Evolutionary conservation across 2,329 filamentous ascomycete species (phyloP), one percentile per base, ranked within the genome.

Genomic region (Shiraia sp.): DNA sequence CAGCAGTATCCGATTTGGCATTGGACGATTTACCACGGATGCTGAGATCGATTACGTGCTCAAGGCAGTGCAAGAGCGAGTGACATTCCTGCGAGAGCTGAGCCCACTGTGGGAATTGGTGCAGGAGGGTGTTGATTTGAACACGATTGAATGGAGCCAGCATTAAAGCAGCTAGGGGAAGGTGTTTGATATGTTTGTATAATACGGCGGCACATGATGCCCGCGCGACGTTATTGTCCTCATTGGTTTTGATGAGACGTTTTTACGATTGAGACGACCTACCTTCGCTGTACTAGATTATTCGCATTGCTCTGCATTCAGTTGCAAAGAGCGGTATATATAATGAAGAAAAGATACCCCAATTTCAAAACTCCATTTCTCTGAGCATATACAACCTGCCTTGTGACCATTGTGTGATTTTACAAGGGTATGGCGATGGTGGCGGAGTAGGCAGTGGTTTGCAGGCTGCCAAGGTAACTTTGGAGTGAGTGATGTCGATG

Each of bases 61-160:
- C 43, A 93, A 96, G 75, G 92, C 93, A 0, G 93, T 99, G 1
- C 82, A 81, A 69, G 89, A 95, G 67, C 83, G 93, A 37, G 93
- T 99, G 30, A 87, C 83, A 12, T 97, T 97, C 78, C 76, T 99
- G 61, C 83, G 93, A 59, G 93, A 99, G 75, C 77, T 99, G 55
- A 96, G 91, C 68, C 93, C 93, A 27, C 75, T 99, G 42, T 99
- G 93, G 93, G 93, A 99, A 73, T 75, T 99, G 53, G 93, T 99
- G 10, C 93, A 99, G 74, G 93, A 99, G 70, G 93, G 93, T 12
- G 82, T 99, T 51, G 93, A 96, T 66, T 75, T 99, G 56, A 88
- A 95, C 72, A 96, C 90, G 30, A 99, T 99, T 62, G 86, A 99
- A 74, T 99, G 93, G 93, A 95, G 88, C 68, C 91, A 96, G 76